Conservation (phyloP, 352 stramenopile species). For the Globisporangium cylindrosporum region DNA sequence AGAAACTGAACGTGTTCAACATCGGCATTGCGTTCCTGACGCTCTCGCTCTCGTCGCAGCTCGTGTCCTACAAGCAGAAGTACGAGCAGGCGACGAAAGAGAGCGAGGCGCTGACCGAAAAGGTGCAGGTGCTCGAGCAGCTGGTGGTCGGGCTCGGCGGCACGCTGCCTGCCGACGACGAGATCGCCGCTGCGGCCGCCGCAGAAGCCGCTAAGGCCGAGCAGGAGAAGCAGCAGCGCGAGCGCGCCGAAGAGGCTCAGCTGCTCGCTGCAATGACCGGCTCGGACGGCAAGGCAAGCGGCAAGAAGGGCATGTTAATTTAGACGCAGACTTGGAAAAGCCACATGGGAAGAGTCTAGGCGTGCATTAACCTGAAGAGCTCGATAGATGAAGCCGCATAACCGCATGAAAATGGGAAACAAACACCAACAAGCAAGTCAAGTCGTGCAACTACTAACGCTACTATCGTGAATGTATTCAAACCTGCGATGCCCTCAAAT, state of each 20-base stretch:
- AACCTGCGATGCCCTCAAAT: not conserved
- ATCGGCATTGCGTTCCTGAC: constrained; percentile 81
- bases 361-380: not conserved
- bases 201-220: constrained; percentile 28
- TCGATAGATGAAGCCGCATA: not conserved
- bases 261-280: constrained; percentile 25
- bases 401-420: not conserved
- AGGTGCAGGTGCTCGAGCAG: constrained; percentile 54
- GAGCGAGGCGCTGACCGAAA: constrained; percentile 42
- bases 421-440: not conserved
- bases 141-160: constrained; percentile 63
- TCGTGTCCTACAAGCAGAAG: constrained; percentile 74
- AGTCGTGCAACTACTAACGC: constrained; percentile 1
- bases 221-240: constrained; percentile 36
- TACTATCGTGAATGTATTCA: constrained; percentile 9
- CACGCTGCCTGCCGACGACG: constrained; percentile 52
- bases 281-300: constrained; percentile 19
- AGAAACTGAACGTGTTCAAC: constrained; percentile 87
- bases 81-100: constrained; percentile 36
- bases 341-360: not conserved
- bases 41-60: constrained; percentile 80
- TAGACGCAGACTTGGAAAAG: constrained; percentile 25
- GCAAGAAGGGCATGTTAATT: constrained; percentile 67
- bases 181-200: constrained; percentile 26
- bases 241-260: constrained; percentile 50